phyloP scores from a whole-genome alignment of 2,329 filamentous ascomycete genomes.

The Hypomyces rosellus region DNA sequence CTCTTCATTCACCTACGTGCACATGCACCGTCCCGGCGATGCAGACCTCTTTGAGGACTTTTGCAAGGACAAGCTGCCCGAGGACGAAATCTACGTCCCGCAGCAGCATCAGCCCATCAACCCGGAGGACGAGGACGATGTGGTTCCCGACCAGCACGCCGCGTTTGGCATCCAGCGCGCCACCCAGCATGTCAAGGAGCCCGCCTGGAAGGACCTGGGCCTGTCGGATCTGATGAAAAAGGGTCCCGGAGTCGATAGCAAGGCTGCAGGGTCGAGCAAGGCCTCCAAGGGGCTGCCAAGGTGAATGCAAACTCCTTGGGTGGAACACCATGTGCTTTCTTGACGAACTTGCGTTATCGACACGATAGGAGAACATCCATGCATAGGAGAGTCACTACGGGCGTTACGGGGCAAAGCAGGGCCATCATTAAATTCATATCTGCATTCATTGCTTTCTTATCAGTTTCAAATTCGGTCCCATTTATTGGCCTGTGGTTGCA shows the following conservation, averaged over 20 bases:
- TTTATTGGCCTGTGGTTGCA: background rate
- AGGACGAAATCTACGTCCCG: constrained; percentile 77
- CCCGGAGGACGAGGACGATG: constrained; percentile 82
- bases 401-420: background rate
- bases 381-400: background rate
- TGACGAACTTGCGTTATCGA: background rate
- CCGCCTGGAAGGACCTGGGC: constrained; percentile 73
- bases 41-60: constrained; percentile 76
- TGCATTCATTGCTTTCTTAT: background rate
- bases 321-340: background rate
- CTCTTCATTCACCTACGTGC: constrained; percentile 66
- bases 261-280: constrained; percentile 7
- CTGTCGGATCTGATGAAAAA: constrained; percentile 63
- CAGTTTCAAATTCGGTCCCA: background rate
- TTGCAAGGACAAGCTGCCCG: constrained; percentile 62
- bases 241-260: constrained; percentile 37
- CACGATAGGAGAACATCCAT: too few relatives aligned
- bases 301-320: constrained; percentile 5
- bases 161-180: constrained; percentile 81
- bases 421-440: too few relatives aligned
- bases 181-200: constrained; percentile 63
- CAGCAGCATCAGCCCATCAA: constrained; percentile 75
- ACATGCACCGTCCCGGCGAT: constrained; percentile 65
- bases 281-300: constrained; percentile 17
- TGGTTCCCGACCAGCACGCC: constrained; percentile 81